Percentiles rank a stretch among this genome's conserved stretches.
These are phyloP conservation scores for Neoscytalidium dimidiatum DNA, from an alignment of 2,329 filamentous ascomycete genomes.

Conservation along the genomic window DNA sequence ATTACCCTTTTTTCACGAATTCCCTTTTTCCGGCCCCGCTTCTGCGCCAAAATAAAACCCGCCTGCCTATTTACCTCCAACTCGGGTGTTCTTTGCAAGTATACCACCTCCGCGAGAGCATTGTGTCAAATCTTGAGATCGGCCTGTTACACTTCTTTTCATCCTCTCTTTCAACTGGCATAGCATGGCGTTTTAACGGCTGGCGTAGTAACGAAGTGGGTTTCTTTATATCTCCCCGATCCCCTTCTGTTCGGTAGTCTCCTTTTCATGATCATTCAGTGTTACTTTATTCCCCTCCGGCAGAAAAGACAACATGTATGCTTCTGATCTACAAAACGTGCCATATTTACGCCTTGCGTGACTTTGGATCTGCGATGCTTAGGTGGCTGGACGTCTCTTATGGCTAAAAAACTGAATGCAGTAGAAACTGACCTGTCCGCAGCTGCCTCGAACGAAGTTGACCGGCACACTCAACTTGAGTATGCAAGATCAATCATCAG, in stretches of 20 bases:
- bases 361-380: not conserved
- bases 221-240: not conserved
- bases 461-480: too few species aligned
- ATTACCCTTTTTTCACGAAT: not conserved
- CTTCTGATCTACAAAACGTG: not conserved
- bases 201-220: conserved; percentile 10
- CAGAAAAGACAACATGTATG: conserved; percentile 4
- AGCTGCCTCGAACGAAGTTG: too few species aligned
- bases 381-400: too few species aligned
- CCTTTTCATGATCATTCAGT: not conserved
- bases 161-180: conserved; percentile 5
- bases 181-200: conserved; percentile 15
- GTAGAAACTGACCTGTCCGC: too few species aligned
- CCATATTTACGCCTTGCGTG: not conserved
- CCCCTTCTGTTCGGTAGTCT: not conserved
- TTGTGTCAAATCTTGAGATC: not conserved
- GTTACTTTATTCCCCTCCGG: conserved; percentile 2
- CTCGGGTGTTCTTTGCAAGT: conserved; percentile 9
- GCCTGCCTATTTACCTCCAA: not conserved
- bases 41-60: not conserved
- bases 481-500: too few species aligned
- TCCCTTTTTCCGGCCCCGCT: not conserved
- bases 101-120: conserved; percentile 9
- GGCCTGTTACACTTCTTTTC: not conserved
- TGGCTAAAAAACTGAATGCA: too few species aligned